These are phyloP conservation scores for Rutstroemia sydowiana DNA, from an alignment of 2,329 filamentous ascomycete species.

Conservation along the genomic window DNA sequence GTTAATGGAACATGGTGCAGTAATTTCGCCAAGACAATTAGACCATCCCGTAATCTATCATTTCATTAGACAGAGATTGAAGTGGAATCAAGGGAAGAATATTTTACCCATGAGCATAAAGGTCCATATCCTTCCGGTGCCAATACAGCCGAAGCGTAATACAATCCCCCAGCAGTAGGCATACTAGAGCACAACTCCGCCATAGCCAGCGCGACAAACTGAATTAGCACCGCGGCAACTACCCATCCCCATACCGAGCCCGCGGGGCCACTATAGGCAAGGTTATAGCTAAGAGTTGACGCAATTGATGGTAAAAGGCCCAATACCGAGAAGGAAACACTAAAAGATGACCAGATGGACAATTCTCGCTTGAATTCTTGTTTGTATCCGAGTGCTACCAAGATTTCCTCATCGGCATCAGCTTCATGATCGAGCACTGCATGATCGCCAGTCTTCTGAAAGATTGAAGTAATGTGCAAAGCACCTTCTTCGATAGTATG, in stretches of 20 bases:
- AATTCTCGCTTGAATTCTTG: slow-evolving; percentile 29
- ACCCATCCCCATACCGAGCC: slow-evolving; percentile 56
- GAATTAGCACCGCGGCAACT: slow-evolving; percentile 57
- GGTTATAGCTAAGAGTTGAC: slow-evolving; percentile 31
- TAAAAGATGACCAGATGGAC: slow-evolving; percentile 29
- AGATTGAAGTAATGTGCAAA: slow-evolving; percentile 10
- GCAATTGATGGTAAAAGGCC: slow-evolving; percentile 34
- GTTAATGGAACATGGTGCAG: slow-evolving; percentile 24
- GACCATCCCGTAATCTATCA: slow-evolving; percentile 13
- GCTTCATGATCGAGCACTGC: slow-evolving; percentile 9
- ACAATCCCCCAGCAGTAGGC: slow-evolving; percentile 56
- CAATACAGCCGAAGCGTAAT: slow-evolving; percentile 46
- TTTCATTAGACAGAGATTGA: neutral
- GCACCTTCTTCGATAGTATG: slow-evolving; percentile 8
- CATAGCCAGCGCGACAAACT: slow-evolving; percentile 52
- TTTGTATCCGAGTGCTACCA: slow-evolving; percentile 23
- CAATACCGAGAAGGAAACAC: slow-evolving; percentile 31
- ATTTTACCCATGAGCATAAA: slow-evolving; percentile 13
- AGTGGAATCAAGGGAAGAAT: neutral
- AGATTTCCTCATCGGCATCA: slow-evolving; percentile 15
- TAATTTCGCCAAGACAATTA: slow-evolving; percentile 13
- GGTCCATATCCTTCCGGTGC: slow-evolving; percentile 27
- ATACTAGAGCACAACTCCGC: slow-evolving; percentile 58
- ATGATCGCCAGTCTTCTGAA: slow-evolving; percentile 8
- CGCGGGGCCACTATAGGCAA: slow-evolving; percentile 30